Conservation (phyloP, 345 rosid genomes). For the Aegle marmelos region DNA sequence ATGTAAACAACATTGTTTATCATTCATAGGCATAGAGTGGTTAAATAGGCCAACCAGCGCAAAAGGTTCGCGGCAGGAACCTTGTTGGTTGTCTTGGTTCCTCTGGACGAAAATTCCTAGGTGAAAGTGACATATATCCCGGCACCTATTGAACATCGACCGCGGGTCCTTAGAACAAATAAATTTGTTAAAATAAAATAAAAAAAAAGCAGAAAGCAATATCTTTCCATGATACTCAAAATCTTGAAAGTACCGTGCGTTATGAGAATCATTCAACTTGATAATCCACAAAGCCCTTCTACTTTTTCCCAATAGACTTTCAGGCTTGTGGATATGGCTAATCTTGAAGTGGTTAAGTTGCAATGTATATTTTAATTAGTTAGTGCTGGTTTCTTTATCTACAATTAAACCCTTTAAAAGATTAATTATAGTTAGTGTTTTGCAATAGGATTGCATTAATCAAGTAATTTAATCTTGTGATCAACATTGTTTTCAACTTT, state of each 20-base stretch:
- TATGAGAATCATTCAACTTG: not conserved
- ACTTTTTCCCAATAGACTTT: not conserved
- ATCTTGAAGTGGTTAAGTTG: not conserved
- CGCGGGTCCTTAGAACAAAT: not conserved
- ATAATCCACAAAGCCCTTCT: not conserved
- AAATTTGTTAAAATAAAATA: fast-evolving
- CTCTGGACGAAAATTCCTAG: not conserved
- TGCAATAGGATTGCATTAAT: not conserved
- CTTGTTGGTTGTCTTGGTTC: not conserved
- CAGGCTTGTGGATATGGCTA: not conserved
- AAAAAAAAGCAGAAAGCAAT: not conserved
- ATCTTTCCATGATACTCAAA: not conserved
- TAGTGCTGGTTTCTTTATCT: not conserved
- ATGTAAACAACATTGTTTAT: not conserved
- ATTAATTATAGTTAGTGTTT: too few species aligned
- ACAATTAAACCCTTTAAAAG: not conserved
- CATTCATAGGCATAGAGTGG: not conserved
- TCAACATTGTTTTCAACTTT: not conserved
- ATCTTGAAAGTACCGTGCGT: not conserved
- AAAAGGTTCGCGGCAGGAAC: not conserved
- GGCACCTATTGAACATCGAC: not conserved
- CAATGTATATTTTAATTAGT: not conserved
- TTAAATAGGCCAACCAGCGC: not conserved
- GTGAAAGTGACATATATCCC: not conserved
- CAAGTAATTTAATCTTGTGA: not conserved